Evolutionary conservation across 495 filamentous ascomycete species (phyloP).

Genomic region (Penicillium soppii): DNA sequence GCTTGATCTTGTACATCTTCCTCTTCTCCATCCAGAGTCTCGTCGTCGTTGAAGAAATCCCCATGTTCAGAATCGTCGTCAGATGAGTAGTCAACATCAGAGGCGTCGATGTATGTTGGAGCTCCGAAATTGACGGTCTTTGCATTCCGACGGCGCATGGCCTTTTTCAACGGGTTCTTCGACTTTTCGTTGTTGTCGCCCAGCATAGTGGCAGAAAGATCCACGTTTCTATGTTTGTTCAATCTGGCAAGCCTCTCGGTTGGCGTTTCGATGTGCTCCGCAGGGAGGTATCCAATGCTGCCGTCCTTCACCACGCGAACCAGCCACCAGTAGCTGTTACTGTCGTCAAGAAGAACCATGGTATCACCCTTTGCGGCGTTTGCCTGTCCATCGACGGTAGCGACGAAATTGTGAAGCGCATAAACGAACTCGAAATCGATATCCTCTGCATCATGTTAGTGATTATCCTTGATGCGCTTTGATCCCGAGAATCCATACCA

Average conservation of each 20-base stretch:
- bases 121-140: constrained; percentile 88
- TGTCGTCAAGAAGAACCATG: constrained; percentile 99
- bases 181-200: constrained; percentile 86
- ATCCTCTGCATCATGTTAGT: constrained; percentile 85
- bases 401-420: constrained; percentile 94
- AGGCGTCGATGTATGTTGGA: constrained; percentile 87
- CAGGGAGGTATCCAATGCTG: constrained; percentile 95
- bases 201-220: constrained; percentile 93
- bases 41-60: constrained; percentile 56
- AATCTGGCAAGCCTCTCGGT: constrained; percentile 89
- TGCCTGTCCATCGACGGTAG: constrained; percentile 96
- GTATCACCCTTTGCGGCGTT: constrained; percentile 98
- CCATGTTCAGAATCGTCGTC: constrained; percentile 74
- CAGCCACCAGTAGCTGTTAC: constrained; percentile 99
- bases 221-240: constrained; percentile 98
- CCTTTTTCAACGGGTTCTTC: constrained; percentile 85
- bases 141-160: constrained; percentile 79
- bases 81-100: constrained; percentile 82
- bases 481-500: constrained; percentile 64
- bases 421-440: constrained; percentile 99
- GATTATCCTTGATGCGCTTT: background rate
- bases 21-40: constrained; percentile 40
- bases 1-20: constrained; percentile 39
- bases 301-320: constrained; percentile 95
- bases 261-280: constrained; percentile 98